Conservation (phyloP, 164 flowering plant species). For the Aristolochia fimbriata region DNA sequence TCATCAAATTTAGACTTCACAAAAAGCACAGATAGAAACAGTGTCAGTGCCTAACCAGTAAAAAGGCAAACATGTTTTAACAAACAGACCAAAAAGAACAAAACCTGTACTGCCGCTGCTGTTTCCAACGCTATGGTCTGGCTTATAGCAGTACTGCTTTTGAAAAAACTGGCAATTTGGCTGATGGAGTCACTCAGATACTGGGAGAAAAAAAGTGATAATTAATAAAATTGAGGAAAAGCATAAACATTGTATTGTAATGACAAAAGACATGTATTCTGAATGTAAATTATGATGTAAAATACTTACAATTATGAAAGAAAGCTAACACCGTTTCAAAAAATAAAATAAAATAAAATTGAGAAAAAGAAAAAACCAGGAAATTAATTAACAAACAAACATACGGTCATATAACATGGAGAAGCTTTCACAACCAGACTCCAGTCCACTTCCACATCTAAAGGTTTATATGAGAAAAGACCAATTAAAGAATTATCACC, state of each 20-base stretch:
- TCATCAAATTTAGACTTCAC: conserved; percentile 84
- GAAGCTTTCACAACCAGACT: conserved; percentile 90
- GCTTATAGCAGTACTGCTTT: conserved; percentile 68
- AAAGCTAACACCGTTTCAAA: too few relatives aligned
- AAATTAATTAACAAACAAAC: conserved; percentile 11
- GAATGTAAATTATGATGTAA: too few relatives aligned
- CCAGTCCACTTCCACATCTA: conserved; percentile 88
- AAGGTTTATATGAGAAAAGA: conserved; percentile 76
- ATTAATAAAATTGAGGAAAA: conserved; percentile 11
- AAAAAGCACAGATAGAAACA: neutral
- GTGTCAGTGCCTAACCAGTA: too few relatives aligned
- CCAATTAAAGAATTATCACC: conserved; percentile 67
- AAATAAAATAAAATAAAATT: neutral
- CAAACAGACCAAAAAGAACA: neutral
- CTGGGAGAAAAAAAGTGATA: conserved; percentile 31
- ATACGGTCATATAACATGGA: conserved; percentile 93
- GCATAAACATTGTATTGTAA: too few relatives aligned
- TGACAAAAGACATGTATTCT: too few relatives aligned
- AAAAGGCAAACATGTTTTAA: too few relatives aligned
- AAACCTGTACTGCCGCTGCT: conserved; percentile 96
- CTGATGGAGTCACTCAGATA: conserved; percentile 81
- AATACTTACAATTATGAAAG: too few relatives aligned
- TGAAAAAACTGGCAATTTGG: conserved; percentile 65
- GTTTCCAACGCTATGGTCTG: conserved; percentile 89
- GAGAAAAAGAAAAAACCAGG: conserved; percentile 2